Conservation (phyloP, 768 basidiomycete genomes). For the Boletellus emodensis region DNA sequence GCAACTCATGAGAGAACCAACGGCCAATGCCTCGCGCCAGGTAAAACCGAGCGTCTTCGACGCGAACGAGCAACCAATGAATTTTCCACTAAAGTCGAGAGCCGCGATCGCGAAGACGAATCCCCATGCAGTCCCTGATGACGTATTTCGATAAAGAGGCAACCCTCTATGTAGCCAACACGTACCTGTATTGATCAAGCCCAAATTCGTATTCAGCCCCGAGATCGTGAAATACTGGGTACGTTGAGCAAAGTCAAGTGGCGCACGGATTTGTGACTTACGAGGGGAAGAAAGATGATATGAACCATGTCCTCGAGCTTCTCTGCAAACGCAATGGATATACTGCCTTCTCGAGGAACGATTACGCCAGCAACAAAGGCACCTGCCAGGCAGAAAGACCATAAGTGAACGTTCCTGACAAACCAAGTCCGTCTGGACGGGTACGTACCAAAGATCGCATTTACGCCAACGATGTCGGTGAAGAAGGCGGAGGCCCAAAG, state of each 20-base stretch:
- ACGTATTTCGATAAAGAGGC: not conserved
- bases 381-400: slow-evolving; percentile 35
- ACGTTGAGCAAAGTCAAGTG: not conserved
- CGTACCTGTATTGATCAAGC: slow-evolving; percentile 72
- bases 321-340: slow-evolving; percentile 81
- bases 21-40: slow-evolving; percentile 76
- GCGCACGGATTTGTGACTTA: slow-evolving; percentile 33
- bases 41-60: slow-evolving; percentile 69
- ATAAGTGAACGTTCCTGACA: not conserved
- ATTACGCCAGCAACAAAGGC: slow-evolving; percentile 81
- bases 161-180: not conserved
- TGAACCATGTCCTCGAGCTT: slow-evolving; percentile 94
- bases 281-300: slow-evolving; percentile 84
- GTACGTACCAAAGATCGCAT: slow-evolving; percentile 80
- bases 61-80: slow-evolving; percentile 72
- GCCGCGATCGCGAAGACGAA: slow-evolving; percentile 76
- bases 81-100: slow-evolving; percentile 86
- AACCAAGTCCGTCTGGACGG: not conserved
- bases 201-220: slow-evolving; percentile 88
- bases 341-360: slow-evolving; percentile 83
- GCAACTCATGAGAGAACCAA: slow-evolving; percentile 93
- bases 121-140: slow-evolving; percentile 74
- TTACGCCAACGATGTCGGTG: slow-evolving; percentile 92
- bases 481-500: slow-evolving; percentile 89
- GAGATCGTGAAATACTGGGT: slow-evolving; percentile 87